phyloP scores from a whole-genome alignment of 192 early-diverging fungal species.

The Radiomyces spectabilis region DNA sequence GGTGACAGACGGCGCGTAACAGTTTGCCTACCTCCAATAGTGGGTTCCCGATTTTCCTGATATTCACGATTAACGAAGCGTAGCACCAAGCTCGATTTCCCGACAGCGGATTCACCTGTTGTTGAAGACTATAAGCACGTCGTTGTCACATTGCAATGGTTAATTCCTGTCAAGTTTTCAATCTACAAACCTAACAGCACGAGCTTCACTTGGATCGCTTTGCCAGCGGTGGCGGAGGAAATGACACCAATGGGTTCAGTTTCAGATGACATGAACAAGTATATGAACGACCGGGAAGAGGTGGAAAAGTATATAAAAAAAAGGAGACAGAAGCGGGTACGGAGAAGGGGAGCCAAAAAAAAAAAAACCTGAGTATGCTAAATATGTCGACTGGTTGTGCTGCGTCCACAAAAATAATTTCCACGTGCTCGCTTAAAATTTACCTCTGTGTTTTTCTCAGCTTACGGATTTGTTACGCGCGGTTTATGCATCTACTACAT shows the following conservation, averaged over 20 bases:
- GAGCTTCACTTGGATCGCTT: constrained; percentile 95
- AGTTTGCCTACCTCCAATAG: constrained; percentile 71
- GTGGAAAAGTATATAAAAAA: too few species aligned
- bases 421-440: too few species aligned
- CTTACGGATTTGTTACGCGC: too few species aligned
- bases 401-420: too few species aligned
- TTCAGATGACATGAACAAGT: constrained; percentile 12
- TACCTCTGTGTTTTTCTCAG: too few species aligned
- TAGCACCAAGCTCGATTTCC: constrained; percentile 93
- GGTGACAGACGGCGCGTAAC: too few species aligned
- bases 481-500: too few species aligned
- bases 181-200: constrained; percentile 75
- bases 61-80: constrained; percentile 95
- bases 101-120: constrained; percentile 88
- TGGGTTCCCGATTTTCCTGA: constrained; percentile 95
- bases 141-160: too few species aligned
- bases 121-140: background rate
- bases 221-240: constrained; percentile 28
- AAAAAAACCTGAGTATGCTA: too few species aligned
- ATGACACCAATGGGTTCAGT: background rate
- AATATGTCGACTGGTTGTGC: too few species aligned
- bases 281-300: background rate
- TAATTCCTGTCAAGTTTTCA: background rate
- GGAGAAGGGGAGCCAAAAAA: background rate
- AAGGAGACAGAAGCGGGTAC: too few species aligned